phyloP scores from a whole-genome alignment of 2,329 filamentous ascomycete species.

The Aspergillus melleus region DNA sequence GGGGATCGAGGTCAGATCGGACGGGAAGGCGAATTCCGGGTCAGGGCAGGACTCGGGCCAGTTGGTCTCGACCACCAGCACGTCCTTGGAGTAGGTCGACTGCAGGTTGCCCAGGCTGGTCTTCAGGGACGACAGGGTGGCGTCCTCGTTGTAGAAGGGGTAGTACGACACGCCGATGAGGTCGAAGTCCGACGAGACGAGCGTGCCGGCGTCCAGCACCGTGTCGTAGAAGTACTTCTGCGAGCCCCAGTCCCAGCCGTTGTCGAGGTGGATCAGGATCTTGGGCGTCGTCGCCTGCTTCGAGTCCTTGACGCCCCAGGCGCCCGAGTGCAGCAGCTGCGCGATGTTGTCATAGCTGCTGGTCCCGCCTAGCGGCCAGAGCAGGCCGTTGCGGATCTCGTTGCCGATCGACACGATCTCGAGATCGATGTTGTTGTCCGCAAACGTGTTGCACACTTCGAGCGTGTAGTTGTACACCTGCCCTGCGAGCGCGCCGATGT shows the following conservation, averaged over 20 bases:
- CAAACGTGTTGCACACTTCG: conserved; percentile 62
- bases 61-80: conserved; percentile 70
- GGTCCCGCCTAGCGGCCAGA: conserved; percentile 64
- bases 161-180: conserved; percentile 73
- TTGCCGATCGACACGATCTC: conserved; percentile 71
- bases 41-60: conserved; percentile 67
- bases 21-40: conserved; percentile 60
- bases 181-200: conserved; percentile 61
- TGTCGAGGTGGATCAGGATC: conserved; percentile 74
- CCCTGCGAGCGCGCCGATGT: conserved; percentile 59
- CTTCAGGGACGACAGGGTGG: conserved; percentile 60
- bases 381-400: conserved; percentile 67
- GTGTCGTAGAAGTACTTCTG: conserved; percentile 67
- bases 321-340: conserved; percentile 62
- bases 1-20: conserved; percentile 60
- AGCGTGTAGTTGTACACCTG: conserved; percentile 69
- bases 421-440: conserved; percentile 55
- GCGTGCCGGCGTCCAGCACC: conserved; percentile 54
- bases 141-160: conserved; percentile 65
- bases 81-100: conserved; percentile 61
- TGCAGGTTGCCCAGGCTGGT: conserved; percentile 60
- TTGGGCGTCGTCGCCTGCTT: conserved; percentile 57
- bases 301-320: conserved; percentile 65
- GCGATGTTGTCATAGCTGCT: conserved; percentile 62
- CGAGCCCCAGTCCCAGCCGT: conserved; percentile 69